A percentile compares a stretch with the other conserved stretches of the same genome.
Evolutionary conservation across 2,329 filamentous ascomycete genomes (phyloP).

Genomic region (Cladophialophora psammophila): DNA sequence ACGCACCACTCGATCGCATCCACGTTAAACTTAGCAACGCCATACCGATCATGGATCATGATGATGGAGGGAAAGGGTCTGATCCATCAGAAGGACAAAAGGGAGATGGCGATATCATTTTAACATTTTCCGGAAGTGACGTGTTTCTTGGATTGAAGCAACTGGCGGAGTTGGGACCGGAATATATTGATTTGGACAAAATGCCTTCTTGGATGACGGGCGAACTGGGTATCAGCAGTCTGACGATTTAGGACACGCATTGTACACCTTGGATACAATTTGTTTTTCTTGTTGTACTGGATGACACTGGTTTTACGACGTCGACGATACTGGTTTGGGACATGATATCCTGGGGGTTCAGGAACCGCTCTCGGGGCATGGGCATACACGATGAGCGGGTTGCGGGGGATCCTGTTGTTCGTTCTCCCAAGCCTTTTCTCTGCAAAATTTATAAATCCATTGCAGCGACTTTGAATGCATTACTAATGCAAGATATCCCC

Average conservation of each 20-base stretch:
- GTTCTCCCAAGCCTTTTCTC: no score
- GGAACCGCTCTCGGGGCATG: neutral
- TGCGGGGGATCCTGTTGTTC: no score
- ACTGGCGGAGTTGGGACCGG: slow-evolving; percentile 72
- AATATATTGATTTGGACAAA: slow-evolving; percentile 70
- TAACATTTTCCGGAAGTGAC: slow-evolving; percentile 77
- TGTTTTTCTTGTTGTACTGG: neutral
- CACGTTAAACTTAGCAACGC: slow-evolving; percentile 31
- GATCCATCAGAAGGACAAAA: slow-evolving; percentile 14
- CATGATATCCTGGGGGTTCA: neutral
- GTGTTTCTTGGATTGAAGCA: slow-evolving; percentile 81
- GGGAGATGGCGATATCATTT: slow-evolving; percentile 43
- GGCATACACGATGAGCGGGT: no score
- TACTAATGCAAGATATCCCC: no score
- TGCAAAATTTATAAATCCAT: no score
- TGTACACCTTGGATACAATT: neutral
- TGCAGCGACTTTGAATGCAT: no score
- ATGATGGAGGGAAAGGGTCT: neutral
- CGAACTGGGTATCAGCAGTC: slow-evolving; percentile 79
- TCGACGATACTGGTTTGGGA: neutral
- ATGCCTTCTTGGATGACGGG: slow-evolving; percentile 95
- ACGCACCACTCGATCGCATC: slow-evolving; percentile 37
- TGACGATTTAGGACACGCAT: slow-evolving; percentile 59
- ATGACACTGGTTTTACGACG: neutral
- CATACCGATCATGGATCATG: neutral